Evolutionary conservation across 2,329 filamentous ascomycete species (phyloP).

Genomic region (Trichoderma polysporum): DNA sequence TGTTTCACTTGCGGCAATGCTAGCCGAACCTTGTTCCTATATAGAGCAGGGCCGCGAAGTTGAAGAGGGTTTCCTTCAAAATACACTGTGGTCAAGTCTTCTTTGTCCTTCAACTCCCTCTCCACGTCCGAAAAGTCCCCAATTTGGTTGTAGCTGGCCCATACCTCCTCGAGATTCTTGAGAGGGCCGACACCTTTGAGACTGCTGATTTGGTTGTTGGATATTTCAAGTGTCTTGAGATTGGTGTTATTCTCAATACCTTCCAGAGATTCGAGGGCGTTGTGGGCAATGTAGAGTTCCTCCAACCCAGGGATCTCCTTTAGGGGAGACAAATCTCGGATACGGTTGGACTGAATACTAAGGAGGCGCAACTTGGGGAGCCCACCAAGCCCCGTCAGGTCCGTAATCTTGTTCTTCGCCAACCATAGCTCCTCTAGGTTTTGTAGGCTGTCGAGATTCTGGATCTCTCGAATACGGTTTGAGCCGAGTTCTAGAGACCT

Average conservation of each 20-base stretch:
- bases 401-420: constrained; percentile 93
- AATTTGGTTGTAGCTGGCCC: constrained; percentile 88
- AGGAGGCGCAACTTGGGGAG: constrained; percentile 81
- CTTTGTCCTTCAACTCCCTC: constrained; percentile 73
- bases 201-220: constrained; percentile 78
- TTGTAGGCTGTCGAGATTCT: constrained; percentile 76
- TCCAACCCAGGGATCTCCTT: constrained; percentile 73
- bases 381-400: constrained; percentile 72
- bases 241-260: constrained; percentile 67
- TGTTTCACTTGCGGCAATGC: constrained; percentile 85
- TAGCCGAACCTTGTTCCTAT: constrained; percentile 89
- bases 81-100: constrained; percentile 83
- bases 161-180: constrained; percentile 78
- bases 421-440: constrained; percentile 87
- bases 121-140: constrained; percentile 81
- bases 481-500: constrained; percentile 87
- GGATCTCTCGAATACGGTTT: constrained; percentile 85
- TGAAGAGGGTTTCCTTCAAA: constrained; percentile 95
- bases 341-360: constrained; percentile 92
- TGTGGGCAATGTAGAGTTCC: constrained; percentile 95
- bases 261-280: constrained; percentile 74
- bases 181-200: constrained; percentile 71
- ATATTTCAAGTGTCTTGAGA: constrained; percentile 81
- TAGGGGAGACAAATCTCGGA: constrained; percentile 75
- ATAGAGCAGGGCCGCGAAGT: constrained; percentile 73